Evolutionary conservation across 306 rosid genomes (phyloP).

Genomic region (Begonia masoniana): DNA sequence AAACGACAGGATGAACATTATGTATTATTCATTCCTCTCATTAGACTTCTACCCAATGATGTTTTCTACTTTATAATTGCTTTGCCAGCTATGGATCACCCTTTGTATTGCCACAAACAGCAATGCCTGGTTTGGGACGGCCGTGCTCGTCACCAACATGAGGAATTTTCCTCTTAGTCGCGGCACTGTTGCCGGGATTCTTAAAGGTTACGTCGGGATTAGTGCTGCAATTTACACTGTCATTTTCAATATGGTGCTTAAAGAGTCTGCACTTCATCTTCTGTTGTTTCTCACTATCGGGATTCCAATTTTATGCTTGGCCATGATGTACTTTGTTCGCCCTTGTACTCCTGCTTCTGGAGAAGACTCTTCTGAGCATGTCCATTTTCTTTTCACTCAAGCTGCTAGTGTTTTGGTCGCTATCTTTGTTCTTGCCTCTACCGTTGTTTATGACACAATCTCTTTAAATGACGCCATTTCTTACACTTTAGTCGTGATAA

Average conservation of each 20-base stretch:
- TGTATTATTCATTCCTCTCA: background rate
- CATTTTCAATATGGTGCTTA: constrained; percentile 35
- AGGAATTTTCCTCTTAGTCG: constrained; percentile 85
- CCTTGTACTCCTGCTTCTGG: constrained; percentile 78
- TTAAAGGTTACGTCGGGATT: constrained; percentile 72
- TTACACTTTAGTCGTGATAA: constrained; percentile 40
- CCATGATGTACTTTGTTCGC: constrained; percentile 57
- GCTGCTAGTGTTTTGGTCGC: constrained; percentile 62
- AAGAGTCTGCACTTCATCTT: constrained; percentile 39
- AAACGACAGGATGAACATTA: too few relatives aligned
- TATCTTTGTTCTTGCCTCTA: constrained; percentile 37
- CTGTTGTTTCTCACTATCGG: constrained; percentile 55
- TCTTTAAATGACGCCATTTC: constrained; percentile 33
- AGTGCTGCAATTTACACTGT: constrained; percentile 76
- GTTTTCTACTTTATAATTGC: constrained; percentile 9
- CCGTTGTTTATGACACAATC: constrained; percentile 23
- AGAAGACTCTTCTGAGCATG: constrained; percentile 65
- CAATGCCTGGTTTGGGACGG: constrained; percentile 65
- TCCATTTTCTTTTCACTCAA: constrained; percentile 59
- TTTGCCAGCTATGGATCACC: constrained; percentile 52
- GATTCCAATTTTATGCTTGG: constrained; percentile 39
- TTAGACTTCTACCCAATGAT: background rate
- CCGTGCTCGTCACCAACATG: constrained; percentile 85
- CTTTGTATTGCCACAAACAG: constrained; percentile 56
- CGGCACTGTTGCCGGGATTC: constrained; percentile 79